A percentile compares a stretch with the other conserved stretches of the same genome.
phyloP scores from a whole-genome alignment of 2,329 filamentous ascomycete genomes.

The Malbranchea cinnamomea region DNA sequence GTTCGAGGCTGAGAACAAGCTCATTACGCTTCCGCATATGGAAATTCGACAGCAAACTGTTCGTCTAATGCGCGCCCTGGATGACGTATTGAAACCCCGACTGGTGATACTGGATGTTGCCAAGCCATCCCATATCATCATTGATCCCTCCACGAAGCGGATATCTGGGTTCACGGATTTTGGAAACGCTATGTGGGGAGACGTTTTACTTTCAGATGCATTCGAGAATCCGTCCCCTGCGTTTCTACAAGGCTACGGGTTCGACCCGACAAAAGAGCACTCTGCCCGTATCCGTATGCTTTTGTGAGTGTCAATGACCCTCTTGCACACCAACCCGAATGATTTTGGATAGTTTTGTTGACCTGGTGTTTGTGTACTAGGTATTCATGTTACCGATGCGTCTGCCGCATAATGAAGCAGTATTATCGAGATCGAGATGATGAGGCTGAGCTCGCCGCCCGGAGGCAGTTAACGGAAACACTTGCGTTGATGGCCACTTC shows the following conservation, averaged over 20 bases:
- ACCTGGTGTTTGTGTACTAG: conserved; percentile 12
- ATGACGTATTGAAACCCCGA: conserved; percentile 35
- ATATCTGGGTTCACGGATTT: conserved; percentile 39
- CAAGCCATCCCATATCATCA: conserved; percentile 34
- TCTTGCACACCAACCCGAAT: neutral
- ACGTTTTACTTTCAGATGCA: conserved; percentile 38
- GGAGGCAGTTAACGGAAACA: conserved; percentile 19
- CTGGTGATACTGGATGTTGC: conserved; percentile 38
- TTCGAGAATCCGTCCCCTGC: conserved; percentile 26
- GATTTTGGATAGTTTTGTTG: neutral
- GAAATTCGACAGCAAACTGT: conserved; percentile 37
- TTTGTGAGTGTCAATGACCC: conserved; percentile 17
- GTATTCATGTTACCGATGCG: conserved; percentile 25
- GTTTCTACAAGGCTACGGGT: conserved; percentile 23
- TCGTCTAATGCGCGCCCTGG: conserved; percentile 30
- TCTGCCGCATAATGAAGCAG: conserved; percentile 23
- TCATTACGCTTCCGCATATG: conserved; percentile 41
- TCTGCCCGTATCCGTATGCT: conserved; percentile 18
- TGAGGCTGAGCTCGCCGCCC: conserved; percentile 22
- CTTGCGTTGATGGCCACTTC: too few species aligned
- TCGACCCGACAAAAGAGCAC: conserved; percentile 12
- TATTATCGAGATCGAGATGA: conserved; percentile 25
- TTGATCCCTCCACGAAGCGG: conserved; percentile 34
- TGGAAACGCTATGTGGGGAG: conserved; percentile 41
- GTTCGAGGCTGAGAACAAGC: conserved; percentile 43